Conservation (phyloP, 148 eudicot species). For the Amaranthus cruentus region DNA sequence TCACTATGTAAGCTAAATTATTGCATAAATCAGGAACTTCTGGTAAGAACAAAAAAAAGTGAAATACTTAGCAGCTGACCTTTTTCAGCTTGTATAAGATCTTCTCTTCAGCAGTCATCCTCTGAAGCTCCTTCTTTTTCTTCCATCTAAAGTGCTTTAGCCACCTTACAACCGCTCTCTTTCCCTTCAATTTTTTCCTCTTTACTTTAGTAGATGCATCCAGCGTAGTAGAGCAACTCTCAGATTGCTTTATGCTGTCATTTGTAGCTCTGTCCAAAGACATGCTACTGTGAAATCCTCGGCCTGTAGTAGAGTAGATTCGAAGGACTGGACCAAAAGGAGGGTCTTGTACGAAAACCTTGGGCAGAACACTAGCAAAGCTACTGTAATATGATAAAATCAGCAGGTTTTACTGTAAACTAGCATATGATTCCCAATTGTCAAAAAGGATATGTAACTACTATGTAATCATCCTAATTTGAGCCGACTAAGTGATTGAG, state of each 20-base stretch:
- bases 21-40: background rate
- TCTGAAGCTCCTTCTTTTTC: slow-evolving; percentile 76
- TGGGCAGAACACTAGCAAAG: slow-evolving; percentile 46
- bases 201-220: slow-evolving; percentile 39
- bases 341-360: slow-evolving; percentile 34
- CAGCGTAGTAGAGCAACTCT: slow-evolving; percentile 21
- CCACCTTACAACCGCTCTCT: slow-evolving; percentile 91
- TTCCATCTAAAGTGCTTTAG: slow-evolving; percentile 79
- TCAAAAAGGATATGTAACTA: background rate
- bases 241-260: slow-evolving; percentile 31
- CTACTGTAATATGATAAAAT: slow-evolving; percentile 46
- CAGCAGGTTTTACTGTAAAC: background rate
- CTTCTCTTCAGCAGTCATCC: slow-evolving; percentile 88
- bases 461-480: background rate
- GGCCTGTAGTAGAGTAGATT: slow-evolving; percentile 21
- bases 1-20: background rate
- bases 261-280: slow-evolving; percentile 31
- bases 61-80: slow-evolving; percentile 37
- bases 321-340: slow-evolving; percentile 15
- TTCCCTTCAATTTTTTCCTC: slow-evolving; percentile 88
- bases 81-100: slow-evolving; percentile 63
- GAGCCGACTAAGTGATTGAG: background rate
- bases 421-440: too few species aligned
- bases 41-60: background rate
- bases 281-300: slow-evolving; percentile 43